Evolutionary conservation across 805 yeast genomes (phyloP), one percentile per base, ranked within the genome.

Genomic region (Clavispora carvajalis): DNA sequence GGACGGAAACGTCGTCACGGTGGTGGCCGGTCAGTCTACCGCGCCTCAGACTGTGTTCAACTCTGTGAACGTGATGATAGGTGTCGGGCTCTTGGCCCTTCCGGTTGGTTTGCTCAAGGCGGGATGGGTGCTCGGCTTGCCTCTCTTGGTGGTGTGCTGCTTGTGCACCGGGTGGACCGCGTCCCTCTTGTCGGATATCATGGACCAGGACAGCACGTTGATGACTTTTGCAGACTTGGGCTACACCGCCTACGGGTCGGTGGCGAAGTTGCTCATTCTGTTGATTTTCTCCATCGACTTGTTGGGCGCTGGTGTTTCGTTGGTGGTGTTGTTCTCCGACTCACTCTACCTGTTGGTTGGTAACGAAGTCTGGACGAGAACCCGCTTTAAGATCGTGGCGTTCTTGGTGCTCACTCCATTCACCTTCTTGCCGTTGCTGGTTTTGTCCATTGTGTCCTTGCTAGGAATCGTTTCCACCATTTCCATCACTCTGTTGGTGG

Each of bases 321-420:
- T 89, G 45, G 76, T 85, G 36, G 86, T 89, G 17, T 67, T 89
- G 18, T 87, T 89, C 60, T 88, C 95, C 16, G 96, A 89, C 61
- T 85, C 95, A 1, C 70, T 89, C 39, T 76, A 77, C 35, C 34
- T 55, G 11, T 42, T 58, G 22, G 22, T 53, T 7, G 54, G 51
- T 18, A 69, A 61, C 44, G 67, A 65, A 9, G 49, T 46, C 9
- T 69, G 73, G 72, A 67, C 73, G 5, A 59, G 53, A 38, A 55
- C 65, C 9, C 67, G 71, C 26, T 84, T 82, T 66, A 88, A 88
- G 57, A 40, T 82, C 34, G 47, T 86, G 34, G 83, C 85, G 13
- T 84, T 83, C 53, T 63, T 82, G 33, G 71, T 82, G 7, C 70
- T 88, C 41, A 82, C 95, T 0, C 96, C 96, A 4, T 84, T 88